phyloP scores from a whole-genome alignment of 1,284 basidiomycete species.

The Hemileia vastatrix region DNA sequence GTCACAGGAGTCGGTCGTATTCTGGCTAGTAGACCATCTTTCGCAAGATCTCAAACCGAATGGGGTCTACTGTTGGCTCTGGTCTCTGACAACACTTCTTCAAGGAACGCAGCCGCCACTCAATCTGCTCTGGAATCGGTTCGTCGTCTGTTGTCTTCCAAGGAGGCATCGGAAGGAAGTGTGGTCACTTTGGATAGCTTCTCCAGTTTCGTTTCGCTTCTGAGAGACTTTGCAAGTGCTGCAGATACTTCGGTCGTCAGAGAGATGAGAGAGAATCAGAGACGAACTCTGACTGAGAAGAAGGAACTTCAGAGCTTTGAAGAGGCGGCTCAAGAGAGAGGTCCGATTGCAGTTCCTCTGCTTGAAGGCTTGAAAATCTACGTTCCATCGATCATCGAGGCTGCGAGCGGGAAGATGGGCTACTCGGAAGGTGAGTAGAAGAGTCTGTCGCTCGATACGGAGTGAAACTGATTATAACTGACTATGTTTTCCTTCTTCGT shows the following conservation, averaged over 20 bases:
- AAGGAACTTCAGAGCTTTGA: slow-evolving; percentile 40
- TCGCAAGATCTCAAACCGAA: slow-evolving; percentile 31
- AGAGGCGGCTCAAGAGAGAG: slow-evolving; percentile 27
- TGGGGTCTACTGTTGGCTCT: slow-evolving; percentile 36
- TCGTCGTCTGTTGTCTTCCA: background rate
- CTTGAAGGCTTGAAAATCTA: slow-evolving; percentile 29
- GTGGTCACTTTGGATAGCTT: slow-evolving; percentile 31
- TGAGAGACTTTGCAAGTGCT: slow-evolving; percentile 31
- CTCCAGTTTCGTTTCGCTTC: slow-evolving; percentile 29
- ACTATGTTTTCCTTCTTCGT: no score
- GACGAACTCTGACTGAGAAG: slow-evolving; percentile 38
- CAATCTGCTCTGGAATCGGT: no score
- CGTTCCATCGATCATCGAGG: slow-evolving; percentile 30
- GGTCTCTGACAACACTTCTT: slow-evolving; percentile 28
- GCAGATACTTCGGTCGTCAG: background rate
- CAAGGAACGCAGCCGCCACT: slow-evolving; percentile 33
- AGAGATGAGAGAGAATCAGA: background rate
- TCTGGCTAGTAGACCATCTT: slow-evolving; percentile 25
- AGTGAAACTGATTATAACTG: background rate
- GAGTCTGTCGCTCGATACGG: background rate
- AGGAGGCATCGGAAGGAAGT: background rate
- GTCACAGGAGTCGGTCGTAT: slow-evolving; percentile 33
- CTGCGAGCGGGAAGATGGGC: background rate
- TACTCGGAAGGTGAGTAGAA: background rate
- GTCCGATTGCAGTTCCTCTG: slow-evolving; percentile 29